Evolutionary conservation across 495 filamentous ascomycete species (phyloP).

Genomic region (Penicillium lagena): DNA sequence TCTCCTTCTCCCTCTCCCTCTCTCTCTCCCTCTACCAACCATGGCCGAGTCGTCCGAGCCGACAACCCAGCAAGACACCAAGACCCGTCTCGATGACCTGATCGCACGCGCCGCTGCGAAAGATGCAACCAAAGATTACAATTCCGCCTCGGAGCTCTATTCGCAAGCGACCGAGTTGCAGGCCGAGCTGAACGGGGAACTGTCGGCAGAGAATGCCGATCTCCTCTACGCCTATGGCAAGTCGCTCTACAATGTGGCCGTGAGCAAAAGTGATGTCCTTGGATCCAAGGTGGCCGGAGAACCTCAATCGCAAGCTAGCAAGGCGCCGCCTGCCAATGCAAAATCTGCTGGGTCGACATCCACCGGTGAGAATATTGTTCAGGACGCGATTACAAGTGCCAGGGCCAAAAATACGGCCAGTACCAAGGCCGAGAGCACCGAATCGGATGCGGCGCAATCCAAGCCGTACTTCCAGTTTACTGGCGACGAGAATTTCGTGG

Average conservation of each 20-base stretch:
- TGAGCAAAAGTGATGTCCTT: constrained; percentile 89
- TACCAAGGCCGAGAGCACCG: constrained; percentile 27
- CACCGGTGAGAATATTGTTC: constrained; percentile 14
- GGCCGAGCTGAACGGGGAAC: constrained; percentile 84
- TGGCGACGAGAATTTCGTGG: constrained; percentile 88
- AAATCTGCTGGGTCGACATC: constrained; percentile 10
- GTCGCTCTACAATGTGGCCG: constrained; percentile 84
- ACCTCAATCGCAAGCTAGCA: constrained; percentile 34
- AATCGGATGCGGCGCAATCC: constrained; percentile 31
- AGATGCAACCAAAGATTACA: constrained; percentile 82
- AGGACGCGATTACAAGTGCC: constrained; percentile 21
- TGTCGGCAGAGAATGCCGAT: constrained; percentile 83
- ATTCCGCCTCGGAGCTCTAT: constrained; percentile 76
- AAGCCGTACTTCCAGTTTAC: constrained; percentile 87
- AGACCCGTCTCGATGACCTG: constrained; percentile 34
- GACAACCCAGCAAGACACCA: constrained; percentile 12
- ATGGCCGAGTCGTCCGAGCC: constrained; percentile 17
- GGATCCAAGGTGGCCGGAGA: constrained; percentile 71
- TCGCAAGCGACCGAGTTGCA: constrained; percentile 86
- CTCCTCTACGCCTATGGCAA: constrained; percentile 91
- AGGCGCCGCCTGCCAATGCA: constrained; percentile 6
- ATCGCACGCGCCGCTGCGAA: constrained; percentile 55
- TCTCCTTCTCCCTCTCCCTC: neutral
- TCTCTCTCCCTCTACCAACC: neutral
- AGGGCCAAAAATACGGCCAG: constrained; percentile 27